A percentile compares a stretch with the other conserved stretches of the same genome.
These are phyloP conservation scores for Trichosporon ovoides DNA, from an alignment of 1,284 basidiomycete genomes.

Conservation along the genomic window DNA sequence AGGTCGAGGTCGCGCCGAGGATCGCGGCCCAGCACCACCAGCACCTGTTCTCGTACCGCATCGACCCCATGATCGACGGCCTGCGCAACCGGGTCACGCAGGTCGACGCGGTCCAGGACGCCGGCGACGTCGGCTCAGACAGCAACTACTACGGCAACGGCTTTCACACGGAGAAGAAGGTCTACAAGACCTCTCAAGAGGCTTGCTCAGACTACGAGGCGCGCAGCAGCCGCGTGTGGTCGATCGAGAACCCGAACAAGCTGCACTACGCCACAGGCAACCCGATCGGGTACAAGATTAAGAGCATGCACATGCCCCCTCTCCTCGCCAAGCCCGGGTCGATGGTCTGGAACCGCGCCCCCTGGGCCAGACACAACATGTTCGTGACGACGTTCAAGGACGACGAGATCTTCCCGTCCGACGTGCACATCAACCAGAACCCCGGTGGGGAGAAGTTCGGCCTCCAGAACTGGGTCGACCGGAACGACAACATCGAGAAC, in stretches of 20 bases:
- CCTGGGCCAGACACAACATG: constrained; percentile 62
- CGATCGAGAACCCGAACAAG: constrained; percentile 39
- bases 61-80: constrained; percentile 93
- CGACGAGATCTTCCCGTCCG: constrained; percentile 49
- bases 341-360: constrained; percentile 67
- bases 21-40: constrained; percentile 88
- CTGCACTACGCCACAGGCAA: constrained; percentile 30
- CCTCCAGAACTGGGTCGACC: constrained; percentile 40
- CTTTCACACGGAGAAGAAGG: constrained; percentile 63
- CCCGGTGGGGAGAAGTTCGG: constrained; percentile 33
- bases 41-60: constrained; percentile 55
- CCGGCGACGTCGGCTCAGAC: constrained; percentile 61
- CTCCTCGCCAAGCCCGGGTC: constrained; percentile 66
- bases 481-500: constrained; percentile 53
- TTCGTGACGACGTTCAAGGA: constrained; percentile 36
- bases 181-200: constrained; percentile 58
- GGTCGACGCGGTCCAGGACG: constrained; percentile 65
- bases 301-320: constrained; percentile 51
- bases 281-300: constrained; percentile 67
- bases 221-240: constrained; percentile 28
- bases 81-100: constrained; percentile 75
- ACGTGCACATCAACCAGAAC: constrained; percentile 44
- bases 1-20: constrained; percentile 71
- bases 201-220: constrained; percentile 62
- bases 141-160: constrained; percentile 78